phyloP scores from a whole-genome alignment of 1,284 basidiomycete species.

The Pseudozyma sp. region DNA sequence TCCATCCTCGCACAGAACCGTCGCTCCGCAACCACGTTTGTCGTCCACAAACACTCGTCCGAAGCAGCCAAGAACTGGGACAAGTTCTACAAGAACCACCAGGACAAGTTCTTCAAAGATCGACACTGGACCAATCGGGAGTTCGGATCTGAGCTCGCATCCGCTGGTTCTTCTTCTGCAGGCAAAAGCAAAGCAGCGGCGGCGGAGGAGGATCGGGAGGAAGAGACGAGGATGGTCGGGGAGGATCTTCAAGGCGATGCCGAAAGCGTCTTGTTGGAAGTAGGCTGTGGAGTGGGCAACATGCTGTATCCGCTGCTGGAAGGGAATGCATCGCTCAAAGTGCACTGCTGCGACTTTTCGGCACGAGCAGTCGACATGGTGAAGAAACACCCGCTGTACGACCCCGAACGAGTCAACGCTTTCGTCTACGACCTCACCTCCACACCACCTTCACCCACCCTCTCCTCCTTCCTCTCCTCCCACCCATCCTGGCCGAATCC shows the following conservation, averaged over 20 bases:
- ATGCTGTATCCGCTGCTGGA: constrained; percentile 65
- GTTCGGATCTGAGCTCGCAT: constrained; percentile 39
- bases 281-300: constrained; percentile 68
- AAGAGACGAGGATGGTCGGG: constrained; percentile 24
- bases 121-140: constrained; percentile 69
- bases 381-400: constrained; percentile 56
- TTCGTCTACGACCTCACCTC: constrained; percentile 68
- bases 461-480: constrained; percentile 6
- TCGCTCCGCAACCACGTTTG: constrained; percentile 48
- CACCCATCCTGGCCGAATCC: constrained; percentile 24
- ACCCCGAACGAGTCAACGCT: constrained; percentile 57
- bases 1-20: constrained; percentile 49
- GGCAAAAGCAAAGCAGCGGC: not conserved
- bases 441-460: not conserved
- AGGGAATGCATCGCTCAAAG: constrained; percentile 44
- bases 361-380: constrained; percentile 62
- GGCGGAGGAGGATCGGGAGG: constrained; percentile 33
- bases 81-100: constrained; percentile 68
- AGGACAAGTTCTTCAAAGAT: constrained; percentile 69
- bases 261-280: constrained; percentile 60
- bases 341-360: constrained; percentile 68
- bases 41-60: constrained; percentile 57
- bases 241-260: constrained; percentile 1
- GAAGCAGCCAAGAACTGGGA: constrained; percentile 67
- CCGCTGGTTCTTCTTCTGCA: not conserved